Conservation (phyloP, 345 rosid genomes). For the Ailanthus altissimus region DNA sequence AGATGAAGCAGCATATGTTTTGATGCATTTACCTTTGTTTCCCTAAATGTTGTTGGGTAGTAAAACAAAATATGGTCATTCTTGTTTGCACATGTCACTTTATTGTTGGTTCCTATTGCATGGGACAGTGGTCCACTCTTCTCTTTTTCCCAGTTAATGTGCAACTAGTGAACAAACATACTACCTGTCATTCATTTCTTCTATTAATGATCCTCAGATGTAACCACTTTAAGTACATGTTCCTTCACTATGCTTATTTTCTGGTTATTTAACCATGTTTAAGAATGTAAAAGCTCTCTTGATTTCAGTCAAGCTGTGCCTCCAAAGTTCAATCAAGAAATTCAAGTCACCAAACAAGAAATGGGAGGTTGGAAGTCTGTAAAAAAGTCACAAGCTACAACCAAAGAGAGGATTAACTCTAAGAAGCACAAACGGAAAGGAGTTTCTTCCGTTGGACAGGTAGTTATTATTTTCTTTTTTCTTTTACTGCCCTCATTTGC, state of each 20-base stretch:
- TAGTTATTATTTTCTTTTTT: conserved; percentile 30
- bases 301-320: conserved; percentile 45
- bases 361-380: conserved; percentile 66
- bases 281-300: conserved; percentile 8
- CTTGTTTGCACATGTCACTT: background rate
- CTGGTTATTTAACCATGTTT: background rate
- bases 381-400: conserved; percentile 35
- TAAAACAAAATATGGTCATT: background rate
- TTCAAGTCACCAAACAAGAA: conserved; percentile 43
- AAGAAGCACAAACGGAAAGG: conserved; percentile 35
- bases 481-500: background rate
- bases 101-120: background rate
- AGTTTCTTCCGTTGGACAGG: conserved; percentile 39
- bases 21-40: background rate
- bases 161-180: background rate
- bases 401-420: conserved; percentile 21
- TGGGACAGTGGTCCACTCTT: background rate
- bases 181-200: background rate
- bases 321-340: conserved; percentile 33
- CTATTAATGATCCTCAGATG: background rate
- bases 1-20: background rate
- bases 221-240: background rate
- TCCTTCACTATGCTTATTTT: background rate
- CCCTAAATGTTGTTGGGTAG: background rate
- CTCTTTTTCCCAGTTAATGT: background rate